A percentile compares a stretch with the other conserved stretches of the same genome.
phyloP scores from a whole-genome alignment of 2,329 filamentous ascomycete genomes.

The Cercospora sp. region DNA sequence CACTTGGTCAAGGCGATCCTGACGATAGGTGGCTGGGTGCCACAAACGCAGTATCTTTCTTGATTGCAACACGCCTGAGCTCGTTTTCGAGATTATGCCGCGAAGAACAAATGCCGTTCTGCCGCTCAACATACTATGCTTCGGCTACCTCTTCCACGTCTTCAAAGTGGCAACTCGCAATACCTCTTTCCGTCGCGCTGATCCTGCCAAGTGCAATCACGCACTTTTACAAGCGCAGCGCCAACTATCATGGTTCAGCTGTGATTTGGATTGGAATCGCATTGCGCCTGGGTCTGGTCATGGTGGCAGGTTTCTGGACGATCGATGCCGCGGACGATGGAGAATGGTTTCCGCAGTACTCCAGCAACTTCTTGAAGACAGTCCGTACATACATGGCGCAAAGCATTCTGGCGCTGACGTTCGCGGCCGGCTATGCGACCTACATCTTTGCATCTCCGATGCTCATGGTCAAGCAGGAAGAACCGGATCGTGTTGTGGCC shows the following conservation, averaged over 20 bases:
- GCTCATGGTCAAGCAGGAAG: conserved; percentile 64
- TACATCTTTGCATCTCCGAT: conserved; percentile 85
- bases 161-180: conserved; percentile 79
- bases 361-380: conserved; percentile 66
- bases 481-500: conserved; percentile 22
- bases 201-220: conserved; percentile 73
- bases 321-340: conserved; percentile 86
- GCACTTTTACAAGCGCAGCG: conserved; percentile 76
- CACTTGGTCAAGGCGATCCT: conserved; percentile 67
- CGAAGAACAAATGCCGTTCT: conserved; percentile 98
- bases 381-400: conserved; percentile 77
- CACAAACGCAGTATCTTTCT: conserved; percentile 82
- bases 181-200: conserved; percentile 73
- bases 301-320: conserved; percentile 81
- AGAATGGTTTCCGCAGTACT: conserved; percentile 68
- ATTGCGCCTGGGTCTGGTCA: conserved; percentile 72
- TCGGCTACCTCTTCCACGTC: conserved; percentile 90
- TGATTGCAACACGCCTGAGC: conserved; percentile 73
- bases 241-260: conserved; percentile 84
- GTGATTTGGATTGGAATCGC: conserved; percentile 79
- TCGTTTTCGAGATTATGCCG: conserved; percentile 90
- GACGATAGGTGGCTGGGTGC: conserved; percentile 72
- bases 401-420: conserved; percentile 71
- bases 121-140: conserved; percentile 91
- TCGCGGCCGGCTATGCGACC: conserved; percentile 80